phyloP scores from a whole-genome alignment of 441 rosid genomes.

The Populus hybrid region DNA sequence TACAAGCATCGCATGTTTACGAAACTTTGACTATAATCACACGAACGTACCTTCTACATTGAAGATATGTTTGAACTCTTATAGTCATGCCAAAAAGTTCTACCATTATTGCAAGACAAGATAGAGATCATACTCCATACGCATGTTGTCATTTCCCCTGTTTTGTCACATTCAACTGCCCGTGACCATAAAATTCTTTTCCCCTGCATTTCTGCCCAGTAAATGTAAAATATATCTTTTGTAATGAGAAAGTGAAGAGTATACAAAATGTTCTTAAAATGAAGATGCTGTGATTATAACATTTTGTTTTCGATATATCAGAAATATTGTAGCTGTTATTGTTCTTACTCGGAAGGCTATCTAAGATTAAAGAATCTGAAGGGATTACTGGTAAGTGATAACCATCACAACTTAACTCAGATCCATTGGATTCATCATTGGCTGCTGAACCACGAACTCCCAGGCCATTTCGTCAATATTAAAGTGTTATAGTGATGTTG shows the following conservation, averaged over 20 bases:
- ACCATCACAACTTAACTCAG: neutral
- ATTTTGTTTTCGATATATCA: no score
- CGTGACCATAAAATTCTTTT: neutral
- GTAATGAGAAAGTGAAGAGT: no score
- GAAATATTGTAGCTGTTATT: no score
- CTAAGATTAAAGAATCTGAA: neutral
- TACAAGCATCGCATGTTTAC: neutral
- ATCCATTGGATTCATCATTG: conserved; percentile 8
- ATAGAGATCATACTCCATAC: conserved; percentile 18
- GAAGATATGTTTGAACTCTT: conserved; percentile 7
- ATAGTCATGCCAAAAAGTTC: conserved; percentile 31
- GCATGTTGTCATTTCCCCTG: conserved; percentile 17
- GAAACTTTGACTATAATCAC: conserved; percentile 12
- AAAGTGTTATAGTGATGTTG: conserved; percentile 19
- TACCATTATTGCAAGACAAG: conserved; percentile 35
- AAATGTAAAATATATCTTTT: neutral
- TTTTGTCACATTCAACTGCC: conserved; percentile 28
- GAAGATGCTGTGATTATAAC: no score
- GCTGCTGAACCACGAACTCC: conserved; percentile 28
- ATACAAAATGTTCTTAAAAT: no score
- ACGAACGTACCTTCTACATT: conserved; percentile 17
- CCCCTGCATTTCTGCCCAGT: neutral
- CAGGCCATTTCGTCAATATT: conserved; percentile 11
- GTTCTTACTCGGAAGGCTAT: no score
- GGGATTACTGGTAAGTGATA: neutral